A percentile compares a stretch with the other conserved stretches of the same genome.
These are phyloP conservation scores for Phytophthora parvispora DNA, from an alignment of 352 stramenopile species.

Conservation along the genomic window DNA sequence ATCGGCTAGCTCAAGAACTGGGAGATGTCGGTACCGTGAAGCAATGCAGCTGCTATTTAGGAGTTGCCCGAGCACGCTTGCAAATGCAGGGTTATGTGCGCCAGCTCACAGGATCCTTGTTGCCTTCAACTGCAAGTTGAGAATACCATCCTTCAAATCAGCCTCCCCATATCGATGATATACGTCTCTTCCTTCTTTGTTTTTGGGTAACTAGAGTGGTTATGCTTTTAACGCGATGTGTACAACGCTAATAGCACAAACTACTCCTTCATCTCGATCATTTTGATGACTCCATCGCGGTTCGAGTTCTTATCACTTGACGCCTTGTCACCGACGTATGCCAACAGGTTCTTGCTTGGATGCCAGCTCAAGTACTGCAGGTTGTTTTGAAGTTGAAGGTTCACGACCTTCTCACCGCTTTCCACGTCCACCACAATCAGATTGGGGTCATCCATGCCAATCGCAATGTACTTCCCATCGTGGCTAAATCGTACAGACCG, in stretches of 20 bases:
- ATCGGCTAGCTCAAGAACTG: conserved; percentile 78
- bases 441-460: conserved; percentile 82
- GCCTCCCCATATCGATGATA: conserved; percentile 9
- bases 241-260: not conserved
- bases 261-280: conserved; percentile 78
- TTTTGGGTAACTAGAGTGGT: too few species aligned
- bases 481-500: conserved; percentile 84
- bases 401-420: conserved; percentile 66
- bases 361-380: conserved; percentile 89
- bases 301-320: conserved; percentile 85
- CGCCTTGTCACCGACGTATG: conserved; percentile 86
- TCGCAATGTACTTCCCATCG: conserved; percentile 77
- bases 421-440: conserved; percentile 75
- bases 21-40: conserved; percentile 74
- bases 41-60: conserved; percentile 87
- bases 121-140: conserved; percentile 19
- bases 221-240: too few species aligned
- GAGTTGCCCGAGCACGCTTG: conserved; percentile 70
- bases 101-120: conserved; percentile 49
- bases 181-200: conserved; percentile 7
- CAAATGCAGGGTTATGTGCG: conserved; percentile 72
- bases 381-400: conserved; percentile 73
- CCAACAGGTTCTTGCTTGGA: conserved; percentile 82
- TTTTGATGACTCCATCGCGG: conserved; percentile 87
- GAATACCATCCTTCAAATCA: conserved; percentile 3